Percentiles rank a stretch among this genome's conserved stretches.
These are phyloP conservation scores for Coemansia erecta DNA, from an alignment of 192 early-diverging fungal genomes.

Conservation along the genomic window DNA sequence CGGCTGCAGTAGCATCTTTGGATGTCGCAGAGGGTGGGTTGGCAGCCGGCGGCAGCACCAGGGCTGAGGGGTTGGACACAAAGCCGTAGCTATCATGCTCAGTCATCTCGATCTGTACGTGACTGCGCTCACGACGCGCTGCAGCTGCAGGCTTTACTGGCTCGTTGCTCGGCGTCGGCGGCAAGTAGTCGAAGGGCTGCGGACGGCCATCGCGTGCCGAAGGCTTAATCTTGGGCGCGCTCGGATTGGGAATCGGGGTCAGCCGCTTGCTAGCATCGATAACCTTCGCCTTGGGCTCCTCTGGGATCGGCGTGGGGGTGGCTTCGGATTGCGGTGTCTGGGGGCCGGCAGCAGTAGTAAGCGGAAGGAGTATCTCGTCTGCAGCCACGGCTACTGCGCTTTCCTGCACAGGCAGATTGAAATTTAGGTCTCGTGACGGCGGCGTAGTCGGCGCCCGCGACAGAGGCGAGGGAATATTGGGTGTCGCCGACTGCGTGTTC, in stretches of 20 bases:
- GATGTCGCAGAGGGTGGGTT: background rate
- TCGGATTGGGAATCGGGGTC: constrained; percentile 46
- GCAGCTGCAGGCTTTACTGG: background rate
- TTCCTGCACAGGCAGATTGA: constrained; percentile 18
- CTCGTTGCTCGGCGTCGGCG: constrained; percentile 13
- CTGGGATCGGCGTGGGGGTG: background rate
- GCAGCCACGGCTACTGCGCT: constrained; percentile 13
- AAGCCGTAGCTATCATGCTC: constrained; percentile 47
- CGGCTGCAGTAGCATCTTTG: background rate
- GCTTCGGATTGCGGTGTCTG: background rate
- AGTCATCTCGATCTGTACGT: constrained; percentile 44
- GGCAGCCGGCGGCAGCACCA: constrained; percentile 12
- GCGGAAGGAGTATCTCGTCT: constrained; percentile 39
- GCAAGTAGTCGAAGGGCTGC: constrained; percentile 39
- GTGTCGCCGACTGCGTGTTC: constrained; percentile 5
- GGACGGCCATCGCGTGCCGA: constrained; percentile 36
- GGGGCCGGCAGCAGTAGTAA: constrained; percentile 16
- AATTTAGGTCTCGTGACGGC: constrained; percentile 2
- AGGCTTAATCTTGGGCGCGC: constrained; percentile 38
- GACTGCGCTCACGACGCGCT: constrained; percentile 28
- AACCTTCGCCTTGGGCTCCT: constrained; percentile 16
- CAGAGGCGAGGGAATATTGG: constrained; percentile 28
- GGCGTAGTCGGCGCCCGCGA: constrained; percentile 12
- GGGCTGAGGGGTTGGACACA: constrained; percentile 44
- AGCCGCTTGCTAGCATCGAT: constrained; percentile 29